Conservation (phyloP, 1,139 yeast species). For the Debaryomyces nepalensis region DNA sequence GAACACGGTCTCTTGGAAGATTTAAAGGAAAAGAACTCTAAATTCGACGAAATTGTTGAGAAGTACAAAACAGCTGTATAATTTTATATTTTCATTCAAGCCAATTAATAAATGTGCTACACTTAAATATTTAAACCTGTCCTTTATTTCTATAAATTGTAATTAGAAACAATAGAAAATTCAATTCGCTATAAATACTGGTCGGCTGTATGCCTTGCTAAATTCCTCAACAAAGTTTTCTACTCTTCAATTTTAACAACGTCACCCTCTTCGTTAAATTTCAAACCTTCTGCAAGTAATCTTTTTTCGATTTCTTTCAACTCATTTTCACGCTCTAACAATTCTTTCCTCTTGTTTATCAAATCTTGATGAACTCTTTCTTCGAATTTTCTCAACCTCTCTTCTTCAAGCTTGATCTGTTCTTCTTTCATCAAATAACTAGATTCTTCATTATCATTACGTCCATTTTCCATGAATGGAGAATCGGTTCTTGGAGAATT, state of each 20-base stretch:
- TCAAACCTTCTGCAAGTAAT: conserved; percentile 60
- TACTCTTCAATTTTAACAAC: conserved; percentile 36
- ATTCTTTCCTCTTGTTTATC: conserved; percentile 79
- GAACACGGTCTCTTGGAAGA: conserved; percentile 59
- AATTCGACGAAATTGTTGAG: conserved; percentile 60
- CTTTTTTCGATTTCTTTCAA: conserved; percentile 81
- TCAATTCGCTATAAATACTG: conserved; percentile 5
- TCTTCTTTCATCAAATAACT: conserved; percentile 72
- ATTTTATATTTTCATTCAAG: background rate
- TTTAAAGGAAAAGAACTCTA: conserved; percentile 52
- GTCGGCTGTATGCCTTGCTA: background rate
- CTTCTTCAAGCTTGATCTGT: conserved; percentile 80
- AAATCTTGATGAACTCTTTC: conserved; percentile 90
- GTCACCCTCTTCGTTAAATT: conserved; percentile 48
- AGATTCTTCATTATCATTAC: conserved; percentile 35
- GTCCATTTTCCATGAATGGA: conserved; percentile 6
- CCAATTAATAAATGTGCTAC: background rate
- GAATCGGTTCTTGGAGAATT: conserved; percentile 11
- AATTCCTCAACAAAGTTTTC: conserved; percentile 1
- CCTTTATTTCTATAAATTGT: conserved; percentile 10
- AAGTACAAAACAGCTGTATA: conserved; percentile 41
- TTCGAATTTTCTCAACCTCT: conserved; percentile 76
- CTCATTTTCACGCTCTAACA: conserved; percentile 87
- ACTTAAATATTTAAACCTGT: conserved; percentile 4
- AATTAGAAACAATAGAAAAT: conserved; percentile 8